Base-by-base conservation (phyloP, 176 grass and related monocot genomes). In the Oryza nivara region DNA sequence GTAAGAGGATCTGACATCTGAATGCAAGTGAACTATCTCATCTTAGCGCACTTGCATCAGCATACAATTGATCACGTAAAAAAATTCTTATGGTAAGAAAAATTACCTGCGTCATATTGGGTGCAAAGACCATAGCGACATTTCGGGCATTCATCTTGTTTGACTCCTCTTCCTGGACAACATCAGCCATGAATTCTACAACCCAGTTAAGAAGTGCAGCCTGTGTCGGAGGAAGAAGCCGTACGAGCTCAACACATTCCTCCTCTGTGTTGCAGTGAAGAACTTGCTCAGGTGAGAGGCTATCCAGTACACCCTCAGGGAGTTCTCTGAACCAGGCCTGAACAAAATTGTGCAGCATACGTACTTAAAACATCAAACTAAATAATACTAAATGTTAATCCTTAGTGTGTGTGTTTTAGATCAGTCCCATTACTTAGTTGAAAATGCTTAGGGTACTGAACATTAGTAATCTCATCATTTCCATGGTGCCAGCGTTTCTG, bases 291-390 rank as follows among this genome's bases (percentile, higher is more conserved):
- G 96, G 91, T 7, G 93, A 95, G 17, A 98, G 91, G 41, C 91
- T 82, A 77, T 98, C 96, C 52, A 98, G 86, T 23, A 95, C 96
- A 13, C 96, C 96, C 43, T 88, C 88, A 35, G 96, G 96, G 51
- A 98, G 89, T 85, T 98, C 96, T 91, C 96, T 92, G 77, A 98
- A 93, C 96, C 96, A 98, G 40, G 96, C 93, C 96, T 95, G 70
- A 35, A 68, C 64, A 77, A 71, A 61, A 67, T 65, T 75, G 52
- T 4, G 38, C 56, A 54, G 72, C 70, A 34, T 32, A 46, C 68
- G 28, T 43, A 71, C 41, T 6, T 72, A 72, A 49, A 35, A 78
- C 4, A 40, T 43, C 22, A 48, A 49, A 51, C 5, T 3, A 77
- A 16, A 77, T 6, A 35, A 25, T 9, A 67, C 3, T 48, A 38